phyloP scores from a whole-genome alignment of 2,329 filamentous ascomycete genomes.

The Botryosphaeria dothidea region DNA sequence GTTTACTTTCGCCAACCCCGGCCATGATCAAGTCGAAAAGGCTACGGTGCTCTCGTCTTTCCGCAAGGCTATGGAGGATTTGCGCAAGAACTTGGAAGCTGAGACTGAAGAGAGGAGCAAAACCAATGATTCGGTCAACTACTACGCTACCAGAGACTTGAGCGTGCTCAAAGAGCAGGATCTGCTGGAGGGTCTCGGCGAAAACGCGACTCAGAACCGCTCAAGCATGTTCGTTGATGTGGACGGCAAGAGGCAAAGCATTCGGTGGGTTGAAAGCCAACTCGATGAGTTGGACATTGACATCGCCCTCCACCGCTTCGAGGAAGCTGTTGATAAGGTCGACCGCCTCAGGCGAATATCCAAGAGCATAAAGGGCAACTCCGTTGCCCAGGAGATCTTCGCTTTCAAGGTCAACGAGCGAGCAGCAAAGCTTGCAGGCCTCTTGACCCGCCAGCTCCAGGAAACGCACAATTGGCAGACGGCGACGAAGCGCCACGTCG shows the following conservation, averaged over 20 bases:
- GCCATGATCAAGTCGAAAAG: conserved; percentile 77
- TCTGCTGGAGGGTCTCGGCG: conserved; percentile 73
- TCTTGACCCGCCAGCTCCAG: conserved; percentile 75
- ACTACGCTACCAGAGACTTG: conserved; percentile 77
- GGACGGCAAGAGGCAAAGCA: conserved; percentile 92
- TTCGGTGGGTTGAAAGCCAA: conserved; percentile 93
- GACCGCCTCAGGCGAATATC: conserved; percentile 83
- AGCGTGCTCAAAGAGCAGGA: conserved; percentile 77
- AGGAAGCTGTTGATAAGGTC: conserved; percentile 78
- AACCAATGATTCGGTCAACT: conserved; percentile 80
- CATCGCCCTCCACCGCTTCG: conserved; percentile 86
- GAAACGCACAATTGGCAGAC: conserved; percentile 74
- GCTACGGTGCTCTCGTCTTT: conserved; percentile 81
- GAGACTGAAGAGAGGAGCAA: conserved; percentile 88
- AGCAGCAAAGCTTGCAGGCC: conserved; percentile 71
- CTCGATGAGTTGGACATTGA: conserved; percentile 96
- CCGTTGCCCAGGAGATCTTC: conserved; percentile 87
- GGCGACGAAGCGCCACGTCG: conserved; percentile 78
- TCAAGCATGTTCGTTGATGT: conserved; percentile 83
- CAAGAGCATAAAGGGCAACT: conserved; percentile 79
- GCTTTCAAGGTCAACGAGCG: conserved; percentile 87
- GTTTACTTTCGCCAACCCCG: conserved; percentile 91
- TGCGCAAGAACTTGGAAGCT: conserved; percentile 80
- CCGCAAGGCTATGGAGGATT: conserved; percentile 86
- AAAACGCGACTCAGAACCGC: conserved; percentile 67